phyloP scores from a whole-genome alignment of 768 basidiomycete genomes.

The Xerocomus potaroensis region DNA sequence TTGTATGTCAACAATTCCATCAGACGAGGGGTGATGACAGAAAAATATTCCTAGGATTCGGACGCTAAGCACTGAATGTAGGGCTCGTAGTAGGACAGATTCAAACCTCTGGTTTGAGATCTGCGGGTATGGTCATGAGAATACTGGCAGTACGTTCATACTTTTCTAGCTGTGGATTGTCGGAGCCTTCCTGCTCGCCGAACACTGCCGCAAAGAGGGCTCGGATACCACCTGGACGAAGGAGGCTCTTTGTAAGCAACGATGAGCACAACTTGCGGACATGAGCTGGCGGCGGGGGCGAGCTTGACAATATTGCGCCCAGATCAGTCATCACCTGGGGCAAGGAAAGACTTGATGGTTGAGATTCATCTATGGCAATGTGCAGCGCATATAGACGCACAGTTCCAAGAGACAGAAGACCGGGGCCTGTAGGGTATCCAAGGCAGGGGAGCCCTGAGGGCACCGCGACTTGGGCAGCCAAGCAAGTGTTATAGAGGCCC shows the following conservation, averaged over 20 bases:
- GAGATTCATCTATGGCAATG: slow-evolving; percentile 7
- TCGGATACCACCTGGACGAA: slow-evolving; percentile 64
- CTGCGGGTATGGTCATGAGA: slow-evolving; percentile 57
- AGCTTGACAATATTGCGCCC: slow-evolving; percentile 51
- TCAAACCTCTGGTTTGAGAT: slow-evolving; percentile 51
- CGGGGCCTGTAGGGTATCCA: slow-evolving; percentile 47
- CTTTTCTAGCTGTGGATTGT: slow-evolving; percentile 59
- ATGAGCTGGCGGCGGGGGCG: slow-evolving; percentile 41
- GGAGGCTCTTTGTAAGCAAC: slow-evolving; percentile 66
- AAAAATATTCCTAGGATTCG: slow-evolving; percentile 55
- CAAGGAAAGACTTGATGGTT: slow-evolving; percentile 48
- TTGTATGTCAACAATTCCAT: slow-evolving; percentile 43
- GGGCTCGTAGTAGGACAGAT: neutral
- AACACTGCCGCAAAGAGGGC: slow-evolving; percentile 70
- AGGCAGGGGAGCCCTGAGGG: slow-evolving; percentile 34
- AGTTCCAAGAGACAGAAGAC: slow-evolving; percentile 55
- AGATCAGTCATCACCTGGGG: slow-evolving; percentile 63
- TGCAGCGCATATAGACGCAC: slow-evolving; percentile 42
- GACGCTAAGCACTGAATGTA: slow-evolving; percentile 1
- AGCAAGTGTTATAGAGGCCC: slow-evolving; percentile 58
- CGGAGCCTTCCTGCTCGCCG: slow-evolving; percentile 50
- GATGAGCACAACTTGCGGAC: slow-evolving; percentile 54
- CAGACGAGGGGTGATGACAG: slow-evolving; percentile 50
- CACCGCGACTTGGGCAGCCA: slow-evolving; percentile 63
- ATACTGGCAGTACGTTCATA: slow-evolving; percentile 68